Evolutionary conservation across 192 early-diverging fungal species (phyloP), one percentile per base, ranked within the genome.

Genomic region (Radiomyces spectabilis): DNA sequence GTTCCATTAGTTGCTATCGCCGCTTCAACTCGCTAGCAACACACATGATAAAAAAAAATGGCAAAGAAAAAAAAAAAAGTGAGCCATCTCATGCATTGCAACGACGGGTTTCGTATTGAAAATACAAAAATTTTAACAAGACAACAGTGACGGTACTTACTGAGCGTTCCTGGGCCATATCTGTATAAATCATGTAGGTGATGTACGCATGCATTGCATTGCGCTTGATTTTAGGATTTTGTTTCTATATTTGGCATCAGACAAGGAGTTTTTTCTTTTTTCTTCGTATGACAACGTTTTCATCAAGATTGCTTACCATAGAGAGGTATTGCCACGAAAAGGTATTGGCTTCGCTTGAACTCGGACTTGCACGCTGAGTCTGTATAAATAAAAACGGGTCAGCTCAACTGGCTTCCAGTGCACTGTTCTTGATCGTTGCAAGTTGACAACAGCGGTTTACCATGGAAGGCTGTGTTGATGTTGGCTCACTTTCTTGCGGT

Each of bases 191-290:
- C 71, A 73, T 69, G 34, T 73, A 74, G 21, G 72, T 61, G 29
- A 74, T 74, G 33, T 74, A 74, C 24, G 72, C 72, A 52, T 74
- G 72, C 55, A 63, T 67, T 8, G 72, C 72, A 66, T 74, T 74
- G 27, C 72, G 51, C 47, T 74, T 74, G 43, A 71, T 53, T 50
- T 71, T 71, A 27, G 68, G 68, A 54, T 74, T 63, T 40, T 71
- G 52, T 51, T 73, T 73, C 71, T 57, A 31, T 30, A 27, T n/a
- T n/a, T n/a, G n/a, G 5, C 38, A 18, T 41, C 6, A 42, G 16
- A 42, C 15, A 42, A 16, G 1, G 41, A 42, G 5, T 18, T 12
- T 42, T n/a, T n/a, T 1, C 5, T 13, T 8, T 35, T n/a, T n/a
- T 1, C 5, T 13, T 8, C 13, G 13, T 8, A 35, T 8, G 5